Base-by-base conservation (phyloP, 768 basidiomycete species). In the Pulveroboletus sp. region DNA sequence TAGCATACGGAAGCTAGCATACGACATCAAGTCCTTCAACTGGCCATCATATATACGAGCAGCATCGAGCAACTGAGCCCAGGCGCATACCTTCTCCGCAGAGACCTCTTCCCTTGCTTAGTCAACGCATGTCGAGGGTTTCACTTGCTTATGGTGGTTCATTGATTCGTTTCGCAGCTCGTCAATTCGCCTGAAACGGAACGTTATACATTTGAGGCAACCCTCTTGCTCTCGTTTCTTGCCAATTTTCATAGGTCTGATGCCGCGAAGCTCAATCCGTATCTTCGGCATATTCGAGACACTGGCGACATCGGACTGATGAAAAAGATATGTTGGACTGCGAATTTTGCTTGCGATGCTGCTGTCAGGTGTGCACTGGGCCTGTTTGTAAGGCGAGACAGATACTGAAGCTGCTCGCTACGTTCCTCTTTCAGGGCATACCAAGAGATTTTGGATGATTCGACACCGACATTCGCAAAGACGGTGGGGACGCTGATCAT, bases 171-270 rank as follows among this genome's bases (percentile, higher is more conserved):
- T 18, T 17, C 10, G 6, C 40, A 86, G 85, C 69, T 84, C 31
- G 73, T 84, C 27, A 82, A 75, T 52, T 72, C 73, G 9, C 75
- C 74, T 2, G 76, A 78, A 18, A 84, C 77, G 5, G 75, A 77
- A 53, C 70, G 73, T 43, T 83, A 69, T 59, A 74, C 81, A 1
- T 81, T 83, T 47, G 83, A 85, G 58, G 79, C 81, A 1, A 67
- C 74, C 0, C 68, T 86, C 6, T 67, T 87, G 6, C 72, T 86
- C n/a, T 72, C 79, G 10, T 65, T 85, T 31, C 74, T 88, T 2
- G 80, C 80, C 46, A 85, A 84, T 57, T 88, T 81, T 61, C 86
- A 86, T 62, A 84, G 81, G 58, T 83, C 83, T 0, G 84, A 85
- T 58, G 83, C 82, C 9, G 79, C 82, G 9, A 83, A 77, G 54